Evolutionary conservation across 352 stramenopile genomes (phyloP).

Genomic region (Nothophytophthora sp.): DNA sequence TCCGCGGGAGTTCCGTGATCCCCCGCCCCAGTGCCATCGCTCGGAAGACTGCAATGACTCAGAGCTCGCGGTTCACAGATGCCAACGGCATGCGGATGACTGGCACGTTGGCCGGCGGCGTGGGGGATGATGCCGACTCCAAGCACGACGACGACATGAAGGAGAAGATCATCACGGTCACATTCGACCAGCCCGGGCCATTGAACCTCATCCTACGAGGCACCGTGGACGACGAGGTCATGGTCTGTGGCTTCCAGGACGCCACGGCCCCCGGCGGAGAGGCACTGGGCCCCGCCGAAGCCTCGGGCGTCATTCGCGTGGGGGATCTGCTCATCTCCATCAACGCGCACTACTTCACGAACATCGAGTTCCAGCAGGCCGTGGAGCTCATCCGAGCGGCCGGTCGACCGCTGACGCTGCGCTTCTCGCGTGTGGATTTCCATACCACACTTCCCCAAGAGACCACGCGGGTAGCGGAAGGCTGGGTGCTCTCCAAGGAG

Average conservation of each 20-base stretch:
- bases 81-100: conserved; percentile 83
- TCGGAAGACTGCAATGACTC: conserved; percentile 68
- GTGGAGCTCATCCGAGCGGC: conserved; percentile 76
- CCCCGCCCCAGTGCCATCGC: conserved; percentile 65
- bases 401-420: conserved; percentile 71
- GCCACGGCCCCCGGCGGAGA: conserved; percentile 22
- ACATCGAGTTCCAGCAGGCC: conserved; percentile 82
- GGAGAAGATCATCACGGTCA: conserved; percentile 89
- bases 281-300: conserved; percentile 55
- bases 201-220: conserved; percentile 76
- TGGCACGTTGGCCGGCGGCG: conserved; percentile 38
- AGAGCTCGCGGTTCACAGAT: conserved; percentile 75
- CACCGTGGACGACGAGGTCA: conserved; percentile 88
- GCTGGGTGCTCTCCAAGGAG: conserved; percentile 88
- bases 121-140: conserved; percentile 40
- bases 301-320: conserved; percentile 74
- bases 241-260: conserved; percentile 84
- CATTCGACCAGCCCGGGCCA: conserved; percentile 76
- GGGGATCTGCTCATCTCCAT: conserved; percentile 87
- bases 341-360: conserved; percentile 88
- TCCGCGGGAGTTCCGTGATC: conserved; percentile 84
- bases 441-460: conserved; percentile 23
- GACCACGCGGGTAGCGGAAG: conserved; percentile 66
- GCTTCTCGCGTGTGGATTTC: conserved; percentile 78
- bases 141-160: conserved; percentile 78